Evolutionary conservation across 2,329 filamentous ascomycete genomes (phyloP).

Genomic region (Diplodia intermedia): DNA sequence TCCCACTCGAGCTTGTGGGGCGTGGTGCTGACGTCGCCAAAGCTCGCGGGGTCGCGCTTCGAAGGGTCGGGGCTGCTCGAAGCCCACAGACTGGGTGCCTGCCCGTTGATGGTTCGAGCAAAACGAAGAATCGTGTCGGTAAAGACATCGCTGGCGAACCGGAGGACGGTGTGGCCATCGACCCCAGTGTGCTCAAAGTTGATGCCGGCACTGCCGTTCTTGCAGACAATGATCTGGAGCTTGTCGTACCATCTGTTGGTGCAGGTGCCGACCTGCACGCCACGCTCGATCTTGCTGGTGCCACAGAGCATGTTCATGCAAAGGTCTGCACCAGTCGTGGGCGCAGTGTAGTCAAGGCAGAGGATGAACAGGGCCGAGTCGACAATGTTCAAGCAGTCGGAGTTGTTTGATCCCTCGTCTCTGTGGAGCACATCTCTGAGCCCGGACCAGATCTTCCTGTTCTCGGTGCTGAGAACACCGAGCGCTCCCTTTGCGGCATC

Average conservation of each 20-base stretch:
- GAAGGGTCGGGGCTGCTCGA: conserved; percentile 89
- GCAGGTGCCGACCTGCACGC: conserved; percentile 95
- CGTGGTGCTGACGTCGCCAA: conserved; percentile 90
- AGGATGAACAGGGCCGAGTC: conserved; percentile 93
- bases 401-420: conserved; percentile 90
- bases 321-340: conserved; percentile 78
- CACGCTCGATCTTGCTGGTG: conserved; percentile 87
- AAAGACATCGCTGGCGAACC: conserved; percentile 95
- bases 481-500: conserved; percentile 94
- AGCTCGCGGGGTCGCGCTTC: conserved; percentile 88
- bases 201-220: conserved; percentile 97
- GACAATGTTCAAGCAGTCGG: conserved; percentile 93
- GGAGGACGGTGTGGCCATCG: conserved; percentile 93
- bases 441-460: conserved; percentile 94
- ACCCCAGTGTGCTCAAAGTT: conserved; percentile 99
- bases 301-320: conserved; percentile 99
- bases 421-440: conserved; percentile 85
- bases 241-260: conserved; percentile 99
- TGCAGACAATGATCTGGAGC: conserved; percentile 97
- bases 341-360: conserved; percentile 91
- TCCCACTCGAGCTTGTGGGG: conserved; percentile 98
- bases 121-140: conserved; percentile 97
- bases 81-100: conserved; percentile 90
- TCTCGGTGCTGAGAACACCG: conserved; percentile 93
- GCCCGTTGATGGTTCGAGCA: conserved; percentile 91